Conservation (phyloP, 345 rosid genomes). For the Cardamine resedifolia region DNA sequence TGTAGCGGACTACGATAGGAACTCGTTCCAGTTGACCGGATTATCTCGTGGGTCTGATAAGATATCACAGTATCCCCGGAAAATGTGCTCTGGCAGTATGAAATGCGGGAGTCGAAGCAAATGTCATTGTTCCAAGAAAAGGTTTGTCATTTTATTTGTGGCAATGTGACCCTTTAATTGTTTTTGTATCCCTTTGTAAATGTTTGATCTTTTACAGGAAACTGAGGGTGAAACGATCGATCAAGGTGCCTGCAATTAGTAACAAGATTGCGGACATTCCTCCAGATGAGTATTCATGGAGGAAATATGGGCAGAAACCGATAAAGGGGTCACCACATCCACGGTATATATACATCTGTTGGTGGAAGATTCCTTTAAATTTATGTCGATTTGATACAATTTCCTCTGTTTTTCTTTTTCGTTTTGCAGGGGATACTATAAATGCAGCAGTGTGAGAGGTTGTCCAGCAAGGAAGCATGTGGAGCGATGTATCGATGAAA, state of each 20-base stretch:
- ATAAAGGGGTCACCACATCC: slow-evolving; percentile 87
- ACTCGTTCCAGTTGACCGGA: slow-evolving; percentile 59
- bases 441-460: slow-evolving; percentile 78
- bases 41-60: slow-evolving; percentile 52
- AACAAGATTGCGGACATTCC: slow-evolving; percentile 86
- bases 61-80: slow-evolving; percentile 49
- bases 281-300: slow-evolving; percentile 85
- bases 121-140: slow-evolving; percentile 81
- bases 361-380: neutral
- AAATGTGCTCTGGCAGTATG: slow-evolving; percentile 56
- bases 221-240: slow-evolving; percentile 60
- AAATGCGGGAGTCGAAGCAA: slow-evolving; percentile 60
- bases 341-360: slow-evolving; percentile 42
- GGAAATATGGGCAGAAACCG: slow-evolving; percentile 85
- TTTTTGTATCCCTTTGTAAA: slow-evolving; percentile 10
- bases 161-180: neutral
- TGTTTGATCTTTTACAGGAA: slow-evolving; percentile 46
- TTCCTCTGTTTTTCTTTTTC: neutral
- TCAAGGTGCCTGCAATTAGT: slow-evolving; percentile 85
- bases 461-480: slow-evolving; percentile 91
- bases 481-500: slow-evolving; percentile 74
- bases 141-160: slow-evolving; percentile 40
- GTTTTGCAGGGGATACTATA: slow-evolving; percentile 74
- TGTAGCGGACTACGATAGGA: slow-evolving; percentile 45
- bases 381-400: neutral